These are phyloP conservation scores for Fraxinus sp. DNA, from an alignment of 305 asterid species.

Conservation along the genomic window DNA sequence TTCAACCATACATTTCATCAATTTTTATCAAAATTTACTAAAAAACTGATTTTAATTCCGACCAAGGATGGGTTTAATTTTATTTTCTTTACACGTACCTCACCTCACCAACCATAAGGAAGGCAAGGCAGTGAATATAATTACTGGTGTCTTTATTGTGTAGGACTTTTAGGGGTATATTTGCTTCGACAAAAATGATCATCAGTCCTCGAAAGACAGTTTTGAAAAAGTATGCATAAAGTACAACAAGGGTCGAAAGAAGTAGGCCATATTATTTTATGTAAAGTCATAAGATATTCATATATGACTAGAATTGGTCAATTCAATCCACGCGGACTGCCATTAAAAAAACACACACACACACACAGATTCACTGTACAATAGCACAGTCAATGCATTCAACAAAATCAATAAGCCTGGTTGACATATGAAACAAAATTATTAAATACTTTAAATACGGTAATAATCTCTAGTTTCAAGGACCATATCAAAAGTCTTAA, in stretches of 20 bases:
- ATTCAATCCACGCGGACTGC: neutral
- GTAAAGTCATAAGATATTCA: neutral
- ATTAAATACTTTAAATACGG: neutral
- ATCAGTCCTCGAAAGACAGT: neutral
- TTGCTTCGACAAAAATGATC: neutral
- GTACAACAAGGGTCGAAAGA: conserved; percentile 23
- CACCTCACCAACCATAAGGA: too few species aligned
- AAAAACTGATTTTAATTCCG: too few species aligned
- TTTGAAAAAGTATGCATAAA: neutral
- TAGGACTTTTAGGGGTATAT: neutral
- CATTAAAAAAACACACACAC: neutral
- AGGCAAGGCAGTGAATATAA: too few species aligned
- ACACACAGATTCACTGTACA: neutral
- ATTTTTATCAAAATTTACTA: too few species aligned
- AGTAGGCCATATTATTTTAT: conserved; percentile 20
- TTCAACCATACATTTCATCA: too few species aligned
- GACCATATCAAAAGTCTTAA: neutral
- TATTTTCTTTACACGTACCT: too few species aligned
- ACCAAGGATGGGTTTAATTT: too few species aligned
- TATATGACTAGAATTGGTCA: neutral
- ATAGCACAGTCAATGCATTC: neutral
- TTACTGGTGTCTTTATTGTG: too few species aligned
- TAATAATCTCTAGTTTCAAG: neutral
- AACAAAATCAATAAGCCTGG: neutral
- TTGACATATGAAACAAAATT: neutral